These are phyloP conservation scores for Rehmannia glutinosa DNA, from an alignment of 257 asterid species.

Conservation along the genomic window DNA sequence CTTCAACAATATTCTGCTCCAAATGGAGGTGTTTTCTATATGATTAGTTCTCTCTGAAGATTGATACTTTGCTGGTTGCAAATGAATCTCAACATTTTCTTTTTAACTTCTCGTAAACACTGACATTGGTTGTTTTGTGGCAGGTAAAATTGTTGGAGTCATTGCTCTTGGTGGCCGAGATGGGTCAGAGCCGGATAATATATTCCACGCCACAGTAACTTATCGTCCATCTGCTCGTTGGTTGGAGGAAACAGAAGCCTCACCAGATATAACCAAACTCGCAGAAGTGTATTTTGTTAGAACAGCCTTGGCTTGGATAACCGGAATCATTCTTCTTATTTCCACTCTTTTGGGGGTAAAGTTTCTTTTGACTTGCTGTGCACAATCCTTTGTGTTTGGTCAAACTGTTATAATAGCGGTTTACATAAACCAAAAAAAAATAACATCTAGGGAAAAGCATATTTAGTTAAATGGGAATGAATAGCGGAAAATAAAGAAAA, in stretches of 20 bases:
- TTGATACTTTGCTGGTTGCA: constrained; percentile 1
- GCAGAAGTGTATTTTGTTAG: constrained; percentile 63
- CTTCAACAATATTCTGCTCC: background rate
- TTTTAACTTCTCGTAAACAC: background rate
- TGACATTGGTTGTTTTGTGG: constrained; percentile 13
- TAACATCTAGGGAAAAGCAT: background rate
- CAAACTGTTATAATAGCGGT: background rate
- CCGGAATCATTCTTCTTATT: constrained; percentile 81
- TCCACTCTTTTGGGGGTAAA: constrained; percentile 87
- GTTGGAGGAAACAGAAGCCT: constrained; percentile 46
- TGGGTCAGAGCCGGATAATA: constrained; percentile 35
- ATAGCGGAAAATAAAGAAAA: background rate
- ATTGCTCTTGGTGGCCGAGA: constrained; percentile 39
- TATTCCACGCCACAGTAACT: constrained; percentile 41
- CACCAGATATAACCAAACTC: constrained; percentile 23
- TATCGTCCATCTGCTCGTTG: constrained; percentile 65
- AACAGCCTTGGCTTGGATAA: constrained; percentile 75
- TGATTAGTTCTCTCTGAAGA: constrained; percentile 5
- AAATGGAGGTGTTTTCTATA: background rate
- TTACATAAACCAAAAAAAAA: constrained; percentile 2
- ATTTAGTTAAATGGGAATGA: background rate
- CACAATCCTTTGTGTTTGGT: background rate
- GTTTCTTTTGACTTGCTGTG: background rate
- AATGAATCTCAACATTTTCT: background rate
- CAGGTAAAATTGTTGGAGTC: constrained; percentile 89